Base-by-base conservation (phyloP, 2,329 filamentous ascomycete genomes). In the Cladosporium sp. region DNA sequence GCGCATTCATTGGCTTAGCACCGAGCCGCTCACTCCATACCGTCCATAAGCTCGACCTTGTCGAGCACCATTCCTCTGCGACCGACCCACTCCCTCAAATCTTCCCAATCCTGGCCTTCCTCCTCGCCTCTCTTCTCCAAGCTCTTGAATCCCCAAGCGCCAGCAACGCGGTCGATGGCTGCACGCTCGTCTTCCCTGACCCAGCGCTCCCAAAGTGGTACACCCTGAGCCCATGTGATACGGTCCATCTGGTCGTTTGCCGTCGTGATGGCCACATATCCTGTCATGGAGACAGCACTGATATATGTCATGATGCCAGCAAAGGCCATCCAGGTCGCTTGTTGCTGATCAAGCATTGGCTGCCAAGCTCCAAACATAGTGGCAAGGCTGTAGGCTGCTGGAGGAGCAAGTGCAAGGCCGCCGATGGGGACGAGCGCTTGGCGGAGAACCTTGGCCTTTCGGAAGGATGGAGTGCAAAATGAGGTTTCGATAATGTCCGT, bases 241-340 rank as follows among this genome's bases (percentile, higher is more conserved):
- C 94, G 85, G 68, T 88, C 87, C 90, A 97, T 96, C 74, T 97
- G 92, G 72, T 97, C 92, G 74, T 97, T 97, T 61, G 88, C 82
- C 36, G 93, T 97, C 25, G 90, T 87, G 60, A 95, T 79, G 8
- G 93, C 91, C 38, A 97, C 85, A 42, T 94, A 77, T 2, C 93
- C 94, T 55, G 97, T 84, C 9, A 88, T 90, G 3, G 85, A 87
- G 4, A 92, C 92, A 63, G 91, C 90, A 19, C 85, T 83, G 42
- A 95, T 81, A 72, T 97, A 99, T 6, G 91, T 89, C 61, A 93
- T 77, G 51, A 94, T 88, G 12, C 90, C 92, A 0, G 84, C 84
- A 70, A 96, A 91, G 4, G 89, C 88, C 61, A 95, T 84, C 11
- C 84, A 84, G 2, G 90, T 95, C 9, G 92, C 91, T 36, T 84